Base-by-base conservation (phyloP, 2,329 filamentous ascomycete species). In the Basipetospora chlamydospora region DNA sequence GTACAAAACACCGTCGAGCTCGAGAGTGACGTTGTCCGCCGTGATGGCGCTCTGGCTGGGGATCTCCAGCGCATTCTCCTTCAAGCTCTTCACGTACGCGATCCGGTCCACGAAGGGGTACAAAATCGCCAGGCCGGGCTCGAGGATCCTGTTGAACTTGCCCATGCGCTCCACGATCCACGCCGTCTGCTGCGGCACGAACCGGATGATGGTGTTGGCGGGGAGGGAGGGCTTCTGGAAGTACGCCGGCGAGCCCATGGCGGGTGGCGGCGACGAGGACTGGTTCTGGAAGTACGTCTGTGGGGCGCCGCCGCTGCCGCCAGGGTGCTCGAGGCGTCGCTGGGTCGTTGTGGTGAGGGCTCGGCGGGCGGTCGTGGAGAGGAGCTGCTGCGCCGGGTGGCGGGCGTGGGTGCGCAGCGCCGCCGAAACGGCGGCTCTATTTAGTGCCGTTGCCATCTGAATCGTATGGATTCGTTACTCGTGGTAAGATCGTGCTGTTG, bases 101-200 rank as follows among this genome's bases (percentile, higher is more conserved):
- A 98, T 96, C 43, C 86, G 80, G 60, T 98, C 90, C 56, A 98
- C 64, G 46, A 96, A 81, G 2, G 90, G 90, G 38, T 90, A 69
- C 47, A 98, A 63, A 43, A 98, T 70, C 16, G 90, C 87, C 43
- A 98, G 67, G 39, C 90, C 90, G 3, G 90, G 90, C 49, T 95
- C 75, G 35, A 98, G 66, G 51, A 98, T 95, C 42, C 87, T 74
- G 61, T 84, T 80, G 65, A 94, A 98, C 60, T 87, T 90, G 50
- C 90, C 90, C 90, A 98, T 98, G 53, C 90, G 87, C 72, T 98
- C 90, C 39, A 98, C 90, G 41, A 98, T 88, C 90, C 90, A 98
- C 57, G 90, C 90, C 49, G 88, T 96, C 66, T 98, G 90, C 61
- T 98, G 90, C n/a, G 90, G 90, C 28, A 98, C 90, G 60, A 96